These are phyloP conservation scores for Prunus davidiana DNA, from an alignment of 306 rosid species.

Conservation along the genomic window DNA sequence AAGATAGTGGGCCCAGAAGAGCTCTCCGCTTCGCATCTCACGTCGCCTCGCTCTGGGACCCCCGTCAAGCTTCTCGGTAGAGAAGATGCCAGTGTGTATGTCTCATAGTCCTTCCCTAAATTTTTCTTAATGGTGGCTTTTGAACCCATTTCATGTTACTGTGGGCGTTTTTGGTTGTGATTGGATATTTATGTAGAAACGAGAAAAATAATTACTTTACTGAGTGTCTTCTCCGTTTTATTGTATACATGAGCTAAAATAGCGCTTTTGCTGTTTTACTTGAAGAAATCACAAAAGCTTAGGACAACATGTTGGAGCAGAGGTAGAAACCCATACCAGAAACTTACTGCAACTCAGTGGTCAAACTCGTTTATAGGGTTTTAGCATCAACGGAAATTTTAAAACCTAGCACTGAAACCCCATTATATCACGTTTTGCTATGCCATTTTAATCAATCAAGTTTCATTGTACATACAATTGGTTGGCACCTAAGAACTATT, in stretches of 20 bases:
- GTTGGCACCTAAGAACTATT: neutral
- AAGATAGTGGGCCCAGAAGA: constrained; percentile 59
- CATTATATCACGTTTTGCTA: neutral
- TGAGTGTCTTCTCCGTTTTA: neutral
- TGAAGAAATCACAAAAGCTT: neutral
- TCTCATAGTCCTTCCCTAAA: neutral
- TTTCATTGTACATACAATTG: neutral
- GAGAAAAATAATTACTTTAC: neutral
- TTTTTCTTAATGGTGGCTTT: neutral
- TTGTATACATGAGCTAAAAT: neutral
- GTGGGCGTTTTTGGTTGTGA: neutral
- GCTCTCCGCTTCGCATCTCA: constrained; percentile 53
- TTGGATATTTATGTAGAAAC: neutral
- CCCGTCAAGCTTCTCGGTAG: constrained; percentile 70
- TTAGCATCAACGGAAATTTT: neutral
- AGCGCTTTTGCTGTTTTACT: neutral
- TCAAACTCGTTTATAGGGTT: neutral
- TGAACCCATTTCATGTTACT: neutral
- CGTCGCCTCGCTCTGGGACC: constrained; percentile 65
- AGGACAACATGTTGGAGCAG: neutral
- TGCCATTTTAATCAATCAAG: neutral
- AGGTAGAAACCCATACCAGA: neutral
- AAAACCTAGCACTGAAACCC: neutral
- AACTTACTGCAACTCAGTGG: neutral
- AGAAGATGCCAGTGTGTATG: constrained; percentile 67